phyloP scores from a whole-genome alignment of 2,329 filamentous ascomycete genomes.

The Aspergillus floridensis region DNA sequence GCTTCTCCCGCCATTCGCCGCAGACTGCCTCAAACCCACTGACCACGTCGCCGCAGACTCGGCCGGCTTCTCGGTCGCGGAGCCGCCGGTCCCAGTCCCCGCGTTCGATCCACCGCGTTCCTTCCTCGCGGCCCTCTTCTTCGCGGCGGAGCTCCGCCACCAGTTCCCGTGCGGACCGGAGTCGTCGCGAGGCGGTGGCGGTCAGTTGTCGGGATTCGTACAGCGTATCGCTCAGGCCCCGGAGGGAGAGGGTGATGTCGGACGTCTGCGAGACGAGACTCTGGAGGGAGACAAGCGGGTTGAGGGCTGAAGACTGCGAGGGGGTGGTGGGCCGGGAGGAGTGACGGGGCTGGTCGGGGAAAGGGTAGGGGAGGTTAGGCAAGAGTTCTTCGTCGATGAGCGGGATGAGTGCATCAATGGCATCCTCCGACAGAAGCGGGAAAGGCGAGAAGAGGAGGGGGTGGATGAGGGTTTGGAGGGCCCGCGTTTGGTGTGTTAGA shows the following conservation, averaged over 20 bases:
- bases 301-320: conserved; percentile 29
- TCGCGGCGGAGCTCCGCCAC: conserved; percentile 82
- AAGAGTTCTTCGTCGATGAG: conserved; percentile 54
- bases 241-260: conserved; percentile 75
- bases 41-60: conserved; percentile 81
- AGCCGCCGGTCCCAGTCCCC: conserved; percentile 82
- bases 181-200: conserved; percentile 71
- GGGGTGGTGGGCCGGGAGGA: conserved; percentile 31
- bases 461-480: conserved; percentile 57
- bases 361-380: conserved; percentile 51
- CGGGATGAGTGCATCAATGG: conserved; percentile 57
- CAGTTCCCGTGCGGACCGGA: conserved; percentile 79
- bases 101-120: conserved; percentile 73
- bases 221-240: conserved; percentile 82
- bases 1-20: conserved; percentile 73
- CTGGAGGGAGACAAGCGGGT: conserved; percentile 63
- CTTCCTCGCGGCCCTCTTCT: conserved; percentile 77
- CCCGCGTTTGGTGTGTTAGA: conserved; percentile 60
- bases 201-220: conserved; percentile 93
- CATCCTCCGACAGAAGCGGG: conserved; percentile 51
- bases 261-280: conserved; percentile 68
- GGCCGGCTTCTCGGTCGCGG: conserved; percentile 73
- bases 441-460: conserved; percentile 58
- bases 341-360: conserved; percentile 30
- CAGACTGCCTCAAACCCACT: conserved; percentile 90